These are phyloP conservation scores for Hirschfeldia incana DNA, from an alignment of 345 rosid species.

Conservation along the genomic window DNA sequence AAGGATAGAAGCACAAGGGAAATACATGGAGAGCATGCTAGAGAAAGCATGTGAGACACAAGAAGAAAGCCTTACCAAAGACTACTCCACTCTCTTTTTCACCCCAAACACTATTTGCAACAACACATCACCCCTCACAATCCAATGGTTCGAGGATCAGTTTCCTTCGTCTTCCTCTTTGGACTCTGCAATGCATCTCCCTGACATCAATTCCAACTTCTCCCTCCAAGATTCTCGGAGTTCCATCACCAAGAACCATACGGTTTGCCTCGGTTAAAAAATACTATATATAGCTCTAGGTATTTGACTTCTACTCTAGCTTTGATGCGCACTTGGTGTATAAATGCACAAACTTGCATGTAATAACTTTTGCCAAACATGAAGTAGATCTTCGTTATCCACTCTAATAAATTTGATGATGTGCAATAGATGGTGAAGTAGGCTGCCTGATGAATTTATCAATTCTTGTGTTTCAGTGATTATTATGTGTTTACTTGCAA, in stretches of 20 bases:
- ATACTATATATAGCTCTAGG: slow-evolving; percentile 21
- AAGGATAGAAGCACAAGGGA: slow-evolving; percentile 94
- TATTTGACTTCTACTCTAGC: slow-evolving; percentile 21
- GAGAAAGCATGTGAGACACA: slow-evolving; percentile 94
- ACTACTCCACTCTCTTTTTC: slow-evolving; percentile 29
- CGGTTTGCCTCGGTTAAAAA: slow-evolving; percentile 39
- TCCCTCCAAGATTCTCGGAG: slow-evolving; percentile 32
- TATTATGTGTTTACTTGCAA: neutral
- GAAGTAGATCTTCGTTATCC: neutral
- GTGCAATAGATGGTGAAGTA: slow-evolving; percentile 6
- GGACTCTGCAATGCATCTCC: slow-evolving; percentile 28
- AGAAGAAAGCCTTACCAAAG: slow-evolving; percentile 46
- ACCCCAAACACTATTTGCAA: slow-evolving; percentile 25
- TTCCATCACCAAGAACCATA: slow-evolving; percentile 22
- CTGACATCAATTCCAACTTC: slow-evolving; percentile 36
- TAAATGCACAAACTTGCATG: slow-evolving; percentile 23
- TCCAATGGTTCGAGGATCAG: slow-evolving; percentile 38
- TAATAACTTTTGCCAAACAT: slow-evolving; percentile 32
- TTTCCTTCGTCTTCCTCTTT: slow-evolving; percentile 30
- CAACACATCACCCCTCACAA: slow-evolving; percentile 27
- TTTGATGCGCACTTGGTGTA: slow-evolving; percentile 21
- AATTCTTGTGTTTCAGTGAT: neutral
- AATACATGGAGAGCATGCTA: slow-evolving; percentile 90
- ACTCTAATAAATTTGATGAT: neutral
- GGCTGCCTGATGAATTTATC: neutral